A percentile compares a stretch with the other conserved stretches of the same genome.
phyloP scores from a whole-genome alignment of 2,329 filamentous ascomycete genomes.

The Cladosporium sp. region DNA sequence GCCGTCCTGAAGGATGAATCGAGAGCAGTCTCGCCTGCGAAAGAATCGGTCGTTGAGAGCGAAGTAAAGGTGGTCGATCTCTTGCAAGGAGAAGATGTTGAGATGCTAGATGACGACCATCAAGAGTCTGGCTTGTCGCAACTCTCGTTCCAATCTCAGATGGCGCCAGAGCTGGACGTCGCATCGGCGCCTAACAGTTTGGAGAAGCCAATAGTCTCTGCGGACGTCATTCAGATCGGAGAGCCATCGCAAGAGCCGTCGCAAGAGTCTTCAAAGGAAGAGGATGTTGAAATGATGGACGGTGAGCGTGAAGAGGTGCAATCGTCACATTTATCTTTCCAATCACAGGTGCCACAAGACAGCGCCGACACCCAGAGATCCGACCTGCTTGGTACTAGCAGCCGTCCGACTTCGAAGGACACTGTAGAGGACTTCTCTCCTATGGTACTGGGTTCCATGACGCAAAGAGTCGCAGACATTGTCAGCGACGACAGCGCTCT shows the following conservation, averaged over 20 bases:
- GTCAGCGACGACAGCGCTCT: neutral
- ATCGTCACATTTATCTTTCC: neutral
- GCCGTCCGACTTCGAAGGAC: slow-evolving; percentile 4
- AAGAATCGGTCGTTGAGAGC: neutral
- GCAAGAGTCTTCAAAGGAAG: neutral
- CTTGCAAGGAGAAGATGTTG: neutral
- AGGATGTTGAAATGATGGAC: neutral
- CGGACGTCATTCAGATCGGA: neutral
- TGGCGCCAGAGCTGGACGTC: neutral
- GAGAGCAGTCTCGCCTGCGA: neutral
- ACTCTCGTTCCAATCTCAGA: slow-evolving; percentile 2
- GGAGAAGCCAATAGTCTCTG: neutral
- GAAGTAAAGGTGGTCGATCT: neutral
- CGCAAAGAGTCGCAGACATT: neutral
- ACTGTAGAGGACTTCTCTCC: slow-evolving; percentile 12
- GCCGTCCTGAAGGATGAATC: neutral
- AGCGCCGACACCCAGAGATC: neutral
- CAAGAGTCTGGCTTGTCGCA: neutral
- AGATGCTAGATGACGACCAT: neutral
- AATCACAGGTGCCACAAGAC: neutral
- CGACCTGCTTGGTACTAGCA: neutral
- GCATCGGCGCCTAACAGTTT: neutral
- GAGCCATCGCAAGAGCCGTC: neutral
- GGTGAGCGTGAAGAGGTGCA: neutral
- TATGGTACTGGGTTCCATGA: neutral